Percentiles rank a stretch among this genome's conserved stretches.
These are phyloP conservation scores for Parasitella parasitica DNA, from an alignment of 371 early-diverging fungal species.

Conservation along the genomic window DNA sequence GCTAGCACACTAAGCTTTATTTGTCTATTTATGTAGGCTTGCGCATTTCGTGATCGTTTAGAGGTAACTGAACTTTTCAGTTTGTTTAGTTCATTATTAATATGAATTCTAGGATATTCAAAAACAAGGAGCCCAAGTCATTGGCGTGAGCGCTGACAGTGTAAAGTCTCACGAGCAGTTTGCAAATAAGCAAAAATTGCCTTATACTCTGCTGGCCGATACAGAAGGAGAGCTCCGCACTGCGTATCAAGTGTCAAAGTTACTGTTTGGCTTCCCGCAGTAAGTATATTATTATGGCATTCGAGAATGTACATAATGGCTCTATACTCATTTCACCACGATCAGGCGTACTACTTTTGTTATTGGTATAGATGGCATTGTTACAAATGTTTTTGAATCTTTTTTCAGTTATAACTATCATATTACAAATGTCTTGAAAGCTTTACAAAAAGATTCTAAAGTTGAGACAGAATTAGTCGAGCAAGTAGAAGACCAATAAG, in stretches of 20 bases:
- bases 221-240: constrained; percentile 22
- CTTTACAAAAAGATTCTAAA: no score
- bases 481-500: no score
- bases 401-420: constrained; percentile 26
- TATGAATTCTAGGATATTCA: constrained; percentile 10
- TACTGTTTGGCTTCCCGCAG: constrained; percentile 22
- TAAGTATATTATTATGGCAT: background rate
- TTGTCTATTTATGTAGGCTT: constrained; percentile 20
- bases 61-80: constrained; percentile 6
- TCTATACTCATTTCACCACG: no score
- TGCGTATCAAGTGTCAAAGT: constrained; percentile 26
- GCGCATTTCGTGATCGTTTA: constrained; percentile 25
- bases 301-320: background rate
- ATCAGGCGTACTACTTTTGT: constrained; percentile 33
- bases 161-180: constrained; percentile 31
- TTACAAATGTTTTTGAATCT: constrained; percentile 34
- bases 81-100: background rate
- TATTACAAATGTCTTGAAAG: constrained; percentile 25
- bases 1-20: background rate
- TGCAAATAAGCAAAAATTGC: constrained; percentile 19
- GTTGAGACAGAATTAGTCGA: no score
- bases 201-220: constrained; percentile 32
- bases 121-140: constrained; percentile 18
- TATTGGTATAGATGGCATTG: constrained; percentile 30
- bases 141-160: constrained; percentile 34